Evolutionary conservation across 805 yeast species (phyloP).

Genomic region (Barnettozyma vustinii): DNA sequence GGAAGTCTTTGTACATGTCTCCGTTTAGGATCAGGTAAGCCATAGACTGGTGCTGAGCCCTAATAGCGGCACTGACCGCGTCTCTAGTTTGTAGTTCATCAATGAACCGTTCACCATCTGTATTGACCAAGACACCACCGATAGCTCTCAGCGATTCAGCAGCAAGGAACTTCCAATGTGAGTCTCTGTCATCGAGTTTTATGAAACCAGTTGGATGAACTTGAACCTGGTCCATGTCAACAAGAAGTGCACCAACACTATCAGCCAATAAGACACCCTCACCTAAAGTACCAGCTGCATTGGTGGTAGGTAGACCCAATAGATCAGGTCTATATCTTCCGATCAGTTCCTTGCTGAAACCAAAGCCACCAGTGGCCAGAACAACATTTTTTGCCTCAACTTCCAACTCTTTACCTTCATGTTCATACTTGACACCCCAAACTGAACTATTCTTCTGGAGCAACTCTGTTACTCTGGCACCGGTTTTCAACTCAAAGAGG

Average conservation of each 20-base stretch:
- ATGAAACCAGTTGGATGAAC: conserved; percentile 61
- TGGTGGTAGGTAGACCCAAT: conserved; percentile 45
- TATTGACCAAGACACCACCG: conserved; percentile 49
- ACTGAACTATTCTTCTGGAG: not conserved
- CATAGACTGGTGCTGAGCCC: conserved; percentile 25
- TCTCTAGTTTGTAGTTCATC: conserved; percentile 54
- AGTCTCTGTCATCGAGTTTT: conserved; percentile 34
- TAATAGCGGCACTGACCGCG: conserved; percentile 40
- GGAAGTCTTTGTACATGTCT: conserved; percentile 39
- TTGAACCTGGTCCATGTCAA: conserved; percentile 56
- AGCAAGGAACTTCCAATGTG: conserved; percentile 48
- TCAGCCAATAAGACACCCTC: conserved; percentile 52
- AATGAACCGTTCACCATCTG: conserved; percentile 38
- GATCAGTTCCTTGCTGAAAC: conserved; percentile 35
- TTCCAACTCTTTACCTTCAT: conserved; percentile 29
- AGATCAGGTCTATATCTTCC: conserved; percentile 42
- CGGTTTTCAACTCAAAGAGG: conserved; percentile 32
- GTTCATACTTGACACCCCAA: conserved; percentile 24
- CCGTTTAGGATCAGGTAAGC: conserved; percentile 37
- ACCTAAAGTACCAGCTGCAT: conserved; percentile 51
- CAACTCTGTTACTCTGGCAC: conserved; percentile 32
- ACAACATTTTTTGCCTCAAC: conserved; percentile 33
- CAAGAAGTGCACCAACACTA: conserved; percentile 41
- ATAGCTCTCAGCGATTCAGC: conserved; percentile 57
- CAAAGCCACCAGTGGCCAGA: conserved; percentile 57